Base-by-base conservation (phyloP, 2,329 filamentous ascomycete species). In the Zymoseptoria crescenta region DNA sequence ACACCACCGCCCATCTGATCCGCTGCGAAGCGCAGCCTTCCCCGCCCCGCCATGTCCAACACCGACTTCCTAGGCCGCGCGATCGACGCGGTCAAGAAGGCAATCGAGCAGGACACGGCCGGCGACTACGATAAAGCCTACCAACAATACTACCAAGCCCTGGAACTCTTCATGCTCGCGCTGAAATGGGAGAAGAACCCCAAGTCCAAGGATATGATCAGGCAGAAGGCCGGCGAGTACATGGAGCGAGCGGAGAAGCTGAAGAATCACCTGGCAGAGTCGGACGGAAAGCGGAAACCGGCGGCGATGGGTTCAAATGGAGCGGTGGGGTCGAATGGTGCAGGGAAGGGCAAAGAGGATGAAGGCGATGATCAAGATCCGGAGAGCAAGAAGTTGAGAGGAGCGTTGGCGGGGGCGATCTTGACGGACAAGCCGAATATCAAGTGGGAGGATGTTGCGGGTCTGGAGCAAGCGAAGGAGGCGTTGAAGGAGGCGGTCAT, bases 131-230 rank as follows among this genome's bases (percentile, higher is more conserved):
- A 96, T 70, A 93, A 95, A 76, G 94, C 94, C 58, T 97, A 97
- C 75, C 89, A 96, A 73, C 83, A 88, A 64, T 99, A 99, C 83
- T 96, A 96, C 80, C 87, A 91, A 67, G 87, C 93, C 55, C 88
- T 99, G 68, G 93, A 99, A 77, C 85, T 97, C 59, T 99, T 97
- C 81, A 96, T 99, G 89, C 88, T 97, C 62, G 94, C 94, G 35
- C 83, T 99, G 61, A 99, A 99, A 81, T 99, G 93, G 93, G 94
- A 99, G 80, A 99, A 97, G 83, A 97, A 96, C 78, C 86, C 89
- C 64, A 93, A 92, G 69, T 92, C 91, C 64, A 97, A 97, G 80
- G 91, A 95, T 73, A 96, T 96, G 84, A 96, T 99, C 75, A 88
- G 94, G 68, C 86, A 89, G 68, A 97, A 97, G 80, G 91, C 92